phyloP scores from a whole-genome alignment of 2,329 filamentous ascomycete genomes.

The Calonectria pseudoturangicola region DNA sequence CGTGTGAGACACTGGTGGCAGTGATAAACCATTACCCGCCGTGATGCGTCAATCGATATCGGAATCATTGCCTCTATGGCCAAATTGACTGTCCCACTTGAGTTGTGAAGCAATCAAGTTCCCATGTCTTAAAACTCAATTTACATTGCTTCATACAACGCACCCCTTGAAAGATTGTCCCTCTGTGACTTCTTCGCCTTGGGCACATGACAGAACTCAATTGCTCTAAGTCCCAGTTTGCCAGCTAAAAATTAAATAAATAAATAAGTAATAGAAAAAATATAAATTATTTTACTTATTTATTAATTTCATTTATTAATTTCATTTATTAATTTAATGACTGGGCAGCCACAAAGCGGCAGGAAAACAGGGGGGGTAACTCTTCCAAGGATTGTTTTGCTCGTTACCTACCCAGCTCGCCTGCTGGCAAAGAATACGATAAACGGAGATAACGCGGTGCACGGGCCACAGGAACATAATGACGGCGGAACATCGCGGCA shows the following conservation, averaged over 20 bases:
- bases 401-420: not conserved
- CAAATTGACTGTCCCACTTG: not conserved
- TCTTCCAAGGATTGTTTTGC: too few relatives aligned
- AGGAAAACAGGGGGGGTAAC: too few relatives aligned
- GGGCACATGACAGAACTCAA: too few relatives aligned
- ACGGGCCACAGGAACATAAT: constrained; percentile 28
- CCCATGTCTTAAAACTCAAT: constrained; percentile 9
- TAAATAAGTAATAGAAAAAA: not conserved
- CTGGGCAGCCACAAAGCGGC: too few relatives aligned
- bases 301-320: not conserved
- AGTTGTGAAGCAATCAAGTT: not conserved
- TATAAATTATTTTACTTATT: not conserved
- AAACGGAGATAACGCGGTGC: constrained; percentile 26
- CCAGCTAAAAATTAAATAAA: too few relatives aligned
- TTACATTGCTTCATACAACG: not conserved
- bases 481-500: constrained; percentile 37
- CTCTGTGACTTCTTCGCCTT: too few relatives aligned
- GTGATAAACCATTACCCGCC: too few relatives aligned
- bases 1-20: not conserved
- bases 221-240: too few relatives aligned
- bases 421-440: not conserved
- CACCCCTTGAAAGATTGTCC: too few relatives aligned
- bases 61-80: not conserved
- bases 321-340: too few relatives aligned
- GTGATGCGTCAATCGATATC: not conserved